Percentiles rank a stretch among this genome's conserved stretches.
phyloP scores from a whole-genome alignment of 352 stramenopile genomes.

The Phytophthora constricta region DNA sequence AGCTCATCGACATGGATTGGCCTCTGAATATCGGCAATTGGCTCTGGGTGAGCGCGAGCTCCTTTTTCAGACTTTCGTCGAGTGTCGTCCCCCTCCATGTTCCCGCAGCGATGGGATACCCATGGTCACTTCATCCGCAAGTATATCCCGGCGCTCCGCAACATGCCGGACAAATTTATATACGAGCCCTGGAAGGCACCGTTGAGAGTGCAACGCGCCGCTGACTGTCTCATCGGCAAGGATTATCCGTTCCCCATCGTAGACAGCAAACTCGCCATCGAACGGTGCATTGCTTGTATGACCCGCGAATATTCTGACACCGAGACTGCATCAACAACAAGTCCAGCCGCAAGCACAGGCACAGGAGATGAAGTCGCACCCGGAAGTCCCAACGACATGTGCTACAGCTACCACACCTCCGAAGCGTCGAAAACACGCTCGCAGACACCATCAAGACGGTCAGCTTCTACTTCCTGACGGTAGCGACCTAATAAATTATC shows the following conservation, averaged over 20 bases:
- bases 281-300: conserved; percentile 93
- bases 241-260: conserved; percentile 97
- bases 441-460: neutral
- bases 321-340: conserved; percentile 21
- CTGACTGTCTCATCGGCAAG: conserved; percentile 90
- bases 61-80: conserved; percentile 97
- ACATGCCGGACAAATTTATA: conserved; percentile 95
- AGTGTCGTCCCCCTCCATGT: conserved; percentile 92
- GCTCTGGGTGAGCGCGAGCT: conserved; percentile 95
- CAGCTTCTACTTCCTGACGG: neutral
- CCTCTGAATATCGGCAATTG: conserved; percentile 98
- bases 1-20: conserved; percentile 96
- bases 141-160: conserved; percentile 89
- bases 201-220: conserved; percentile 81
- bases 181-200: conserved; percentile 97
- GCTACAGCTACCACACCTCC: conserved; percentile 32
- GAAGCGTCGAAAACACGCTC: conserved; percentile 3
- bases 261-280: conserved; percentile 88
- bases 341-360: conserved; percentile 11
- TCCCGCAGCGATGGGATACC: conserved; percentile 94
- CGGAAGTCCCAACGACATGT: conserved; percentile 39
- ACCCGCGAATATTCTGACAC: conserved; percentile 50
- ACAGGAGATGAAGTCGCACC: conserved; percentile 2
- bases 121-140: conserved; percentile 91
- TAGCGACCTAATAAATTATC: conserved; percentile 23